A percentile compares a stretch with the other conserved stretches of the same genome.
Evolutionary conservation across 495 filamentous ascomycete species (phyloP).

Genomic region (Penicillium flavigenum): DNA sequence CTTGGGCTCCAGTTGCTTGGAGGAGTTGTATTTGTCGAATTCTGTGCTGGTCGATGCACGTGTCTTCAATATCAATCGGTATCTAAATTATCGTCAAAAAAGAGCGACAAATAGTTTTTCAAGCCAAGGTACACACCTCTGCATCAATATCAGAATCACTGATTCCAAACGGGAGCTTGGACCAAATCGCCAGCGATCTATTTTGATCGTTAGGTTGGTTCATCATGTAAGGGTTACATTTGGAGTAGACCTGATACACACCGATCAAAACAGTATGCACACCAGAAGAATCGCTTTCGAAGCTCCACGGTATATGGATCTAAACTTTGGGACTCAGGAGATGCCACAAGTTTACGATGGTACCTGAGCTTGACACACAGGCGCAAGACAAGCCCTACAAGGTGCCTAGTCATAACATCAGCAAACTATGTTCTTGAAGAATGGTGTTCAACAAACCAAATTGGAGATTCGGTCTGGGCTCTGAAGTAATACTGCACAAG

Average conservation of each 20-base stretch:
- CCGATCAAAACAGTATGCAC: conserved; percentile 21
- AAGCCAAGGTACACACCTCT: conserved; percentile 1
- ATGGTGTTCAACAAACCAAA: neutral
- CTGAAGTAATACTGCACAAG: conserved; percentile 16
- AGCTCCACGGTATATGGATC: conserved; percentile 15
- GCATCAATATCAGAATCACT: conserved; percentile 17
- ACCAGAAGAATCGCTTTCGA: conserved; percentile 18
- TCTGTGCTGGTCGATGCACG: conserved; percentile 11
- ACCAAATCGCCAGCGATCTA: conserved; percentile 10
- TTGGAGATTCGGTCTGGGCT: conserved; percentile 10
- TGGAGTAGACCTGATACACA: neutral
- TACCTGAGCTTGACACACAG: conserved; percentile 14
- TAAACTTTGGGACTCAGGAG: neutral
- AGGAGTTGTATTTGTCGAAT: conserved; percentile 9
- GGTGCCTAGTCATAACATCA: conserved; percentile 8
- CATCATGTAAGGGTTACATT: too few species aligned
- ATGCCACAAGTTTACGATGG: conserved; percentile 7
- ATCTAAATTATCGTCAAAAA: conserved; percentile 3
- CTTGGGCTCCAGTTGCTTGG: neutral
- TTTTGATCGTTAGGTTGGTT: neutral
- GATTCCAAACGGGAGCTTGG: conserved; percentile 18
- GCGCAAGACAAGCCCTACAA: conserved; percentile 11
- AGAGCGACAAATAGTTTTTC: neutral
- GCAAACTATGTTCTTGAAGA: neutral
- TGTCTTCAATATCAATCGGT: conserved; percentile 16